These are phyloP conservation scores for Xanthoceras sorbifolium DNA, from an alignment of 345 rosid species.

Conservation along the genomic window DNA sequence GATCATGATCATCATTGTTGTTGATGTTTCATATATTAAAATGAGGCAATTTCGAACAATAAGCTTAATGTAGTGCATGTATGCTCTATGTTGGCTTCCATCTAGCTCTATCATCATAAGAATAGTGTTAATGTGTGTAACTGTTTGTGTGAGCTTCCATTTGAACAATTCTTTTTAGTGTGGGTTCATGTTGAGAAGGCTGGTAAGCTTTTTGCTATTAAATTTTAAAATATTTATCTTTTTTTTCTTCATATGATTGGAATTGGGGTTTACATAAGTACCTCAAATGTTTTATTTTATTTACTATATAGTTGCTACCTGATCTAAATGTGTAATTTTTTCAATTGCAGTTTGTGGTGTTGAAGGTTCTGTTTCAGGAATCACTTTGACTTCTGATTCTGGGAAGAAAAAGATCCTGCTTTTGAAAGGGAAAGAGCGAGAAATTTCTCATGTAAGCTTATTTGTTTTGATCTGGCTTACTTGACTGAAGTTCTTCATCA, in stretches of 20 bases:
- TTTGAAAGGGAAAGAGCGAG: slow-evolving; percentile 47
- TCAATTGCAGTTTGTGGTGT: slow-evolving; percentile 36
- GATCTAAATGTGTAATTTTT: neutral
- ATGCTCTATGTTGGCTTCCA: neutral
- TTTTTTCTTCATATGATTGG: neutral
- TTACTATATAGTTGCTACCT: neutral
- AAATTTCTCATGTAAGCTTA: slow-evolving; percentile 51
- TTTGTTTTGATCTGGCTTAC: slow-evolving; percentile 6
- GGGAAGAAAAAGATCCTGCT: slow-evolving; percentile 62
- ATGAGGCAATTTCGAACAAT: too few relatives aligned
- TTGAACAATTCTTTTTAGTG: neutral
- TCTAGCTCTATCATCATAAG: neutral
- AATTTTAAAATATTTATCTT: neutral
- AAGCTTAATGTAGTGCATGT: neutral
- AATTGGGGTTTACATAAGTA: neutral
- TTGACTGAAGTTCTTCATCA: slow-evolving; percentile 1
- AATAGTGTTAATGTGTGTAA: neutral
- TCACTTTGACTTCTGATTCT: slow-evolving; percentile 49
- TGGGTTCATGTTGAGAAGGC: neutral
- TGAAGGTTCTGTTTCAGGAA: slow-evolving; percentile 48
- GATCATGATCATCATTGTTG: neutral
- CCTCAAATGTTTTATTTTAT: neutral
- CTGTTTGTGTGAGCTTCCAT: neutral
- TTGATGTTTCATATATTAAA: too few relatives aligned
- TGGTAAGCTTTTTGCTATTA: neutral